Evolutionary conservation across 106 monocot genomes (phyloP).

Genomic region (Iris macrosiphon): DNA sequence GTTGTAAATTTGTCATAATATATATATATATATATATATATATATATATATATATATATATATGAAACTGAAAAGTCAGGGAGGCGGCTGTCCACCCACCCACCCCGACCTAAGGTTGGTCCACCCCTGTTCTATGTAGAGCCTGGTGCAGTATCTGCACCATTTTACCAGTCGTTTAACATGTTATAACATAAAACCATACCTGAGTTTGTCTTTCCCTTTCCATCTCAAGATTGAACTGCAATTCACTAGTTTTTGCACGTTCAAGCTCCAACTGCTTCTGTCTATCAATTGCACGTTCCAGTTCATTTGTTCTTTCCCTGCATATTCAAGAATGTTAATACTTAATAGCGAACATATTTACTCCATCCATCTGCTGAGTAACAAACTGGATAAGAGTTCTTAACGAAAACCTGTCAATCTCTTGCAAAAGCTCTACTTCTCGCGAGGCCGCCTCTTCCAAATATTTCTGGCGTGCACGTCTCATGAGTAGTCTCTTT

Average conservation of each 20-base stretch:
- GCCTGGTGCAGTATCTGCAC: too few species aligned
- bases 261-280: conserved; percentile 73
- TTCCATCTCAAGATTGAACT: conserved; percentile 84
- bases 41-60: too few species aligned
- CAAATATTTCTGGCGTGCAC: conserved; percentile 57
- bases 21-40: too few species aligned
- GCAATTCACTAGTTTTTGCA: conserved; percentile 81
- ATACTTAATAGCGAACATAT: not conserved
- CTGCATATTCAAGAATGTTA: conserved; percentile 23
- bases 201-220: conserved; percentile 91
- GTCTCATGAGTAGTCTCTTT: conserved; percentile 65
- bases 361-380: not conserved
- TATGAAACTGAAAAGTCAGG: too few species aligned
- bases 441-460: conserved; percentile 71
- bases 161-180: too few species aligned
- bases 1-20: too few species aligned
- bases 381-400: not conserved
- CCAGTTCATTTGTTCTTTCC: conserved; percentile 64
- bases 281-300: conserved; percentile 73
- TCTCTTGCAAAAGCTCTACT: conserved; percentile 83
- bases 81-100: too few species aligned
- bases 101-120: too few species aligned
- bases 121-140: too few species aligned
- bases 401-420: conserved; percentile 60
- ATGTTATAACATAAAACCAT: too few species aligned